These are phyloP conservation scores for Rosa multiflora DNA, from an alignment of 306 rosid genomes.

Conservation along the genomic window DNA sequence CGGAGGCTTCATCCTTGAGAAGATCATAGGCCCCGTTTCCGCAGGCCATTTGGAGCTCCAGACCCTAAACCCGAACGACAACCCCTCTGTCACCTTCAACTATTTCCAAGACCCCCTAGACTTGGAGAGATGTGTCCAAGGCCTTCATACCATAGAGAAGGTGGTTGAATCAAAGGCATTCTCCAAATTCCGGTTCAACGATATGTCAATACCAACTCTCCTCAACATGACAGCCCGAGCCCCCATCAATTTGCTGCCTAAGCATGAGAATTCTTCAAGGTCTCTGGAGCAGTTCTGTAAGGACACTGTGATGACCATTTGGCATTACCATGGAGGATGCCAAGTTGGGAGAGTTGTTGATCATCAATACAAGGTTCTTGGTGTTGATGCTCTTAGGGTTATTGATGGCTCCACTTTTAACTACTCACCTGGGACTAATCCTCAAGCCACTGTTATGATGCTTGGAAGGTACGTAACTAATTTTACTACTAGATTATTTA, in stretches of 20 bases:
- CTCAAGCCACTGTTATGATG: conserved; percentile 88
- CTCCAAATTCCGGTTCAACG: conserved; percentile 38
- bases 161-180: conserved; percentile 54
- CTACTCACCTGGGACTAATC: conserved; percentile 80
- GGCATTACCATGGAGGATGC: conserved; percentile 93
- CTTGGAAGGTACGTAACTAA: conserved; percentile 52
- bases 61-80: conserved; percentile 54
- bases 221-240: conserved; percentile 49
- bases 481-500: not conserved
- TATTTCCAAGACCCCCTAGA: conserved; percentile 63
- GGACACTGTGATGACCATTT: conserved; percentile 79
- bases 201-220: conserved; percentile 28
- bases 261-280: conserved; percentile 38
- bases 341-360: conserved; percentile 68
- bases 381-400: conserved; percentile 58
- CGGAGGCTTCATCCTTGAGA: conserved; percentile 75
- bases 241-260: conserved; percentile 64
- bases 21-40: conserved; percentile 64
- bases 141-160: conserved; percentile 41
- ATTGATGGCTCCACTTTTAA: conserved; percentile 80
- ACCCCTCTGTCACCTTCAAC: conserved; percentile 72
- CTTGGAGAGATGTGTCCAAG: conserved; percentile 61
- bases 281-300: conserved; percentile 63
- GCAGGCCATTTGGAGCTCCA: conserved; percentile 59
- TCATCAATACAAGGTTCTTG: conserved; percentile 54